A percentile compares a stretch with the other conserved stretches of the same genome.
phyloP scores from a whole-genome alignment of 148 eudicot genomes.

The Arctostaphylos glauca region DNA sequence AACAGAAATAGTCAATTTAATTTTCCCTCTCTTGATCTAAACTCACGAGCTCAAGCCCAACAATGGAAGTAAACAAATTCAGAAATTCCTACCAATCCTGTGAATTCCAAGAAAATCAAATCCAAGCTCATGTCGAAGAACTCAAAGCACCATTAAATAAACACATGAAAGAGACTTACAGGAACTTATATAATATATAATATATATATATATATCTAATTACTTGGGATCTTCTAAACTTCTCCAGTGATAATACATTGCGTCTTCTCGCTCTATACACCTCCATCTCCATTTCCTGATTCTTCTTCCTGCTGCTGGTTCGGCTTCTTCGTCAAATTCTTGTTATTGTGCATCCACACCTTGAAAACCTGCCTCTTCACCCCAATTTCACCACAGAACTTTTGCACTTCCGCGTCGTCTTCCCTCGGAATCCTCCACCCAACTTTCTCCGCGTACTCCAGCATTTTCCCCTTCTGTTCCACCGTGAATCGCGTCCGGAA shows the following conservation, averaged over 20 bases:
- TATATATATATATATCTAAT: neutral
- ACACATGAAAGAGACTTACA: neutral
- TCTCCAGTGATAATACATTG: neutral
- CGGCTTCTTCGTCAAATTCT: slow-evolving; percentile 24
- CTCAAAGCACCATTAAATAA: neutral
- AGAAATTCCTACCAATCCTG: neutral
- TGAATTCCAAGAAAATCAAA: neutral
- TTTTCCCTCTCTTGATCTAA: too few relatives aligned
- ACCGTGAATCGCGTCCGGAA: slow-evolving; percentile 29
- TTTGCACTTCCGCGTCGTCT: slow-evolving; percentile 40
- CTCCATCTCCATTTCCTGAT: neutral
- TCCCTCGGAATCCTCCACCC: slow-evolving; percentile 43
- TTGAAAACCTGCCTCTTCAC: slow-evolving; percentile 56
- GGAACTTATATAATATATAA: too few relatives aligned
- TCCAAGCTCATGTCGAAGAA: neutral
- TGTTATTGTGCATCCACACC: slow-evolving; percentile 65
- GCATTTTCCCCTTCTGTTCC: slow-evolving; percentile 39
- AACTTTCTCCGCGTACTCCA: slow-evolving; percentile 37
- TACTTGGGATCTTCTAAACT: neutral
- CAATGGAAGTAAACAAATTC: neutral
- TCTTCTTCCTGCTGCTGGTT: slow-evolving; percentile 10
- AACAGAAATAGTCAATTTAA: too few relatives aligned
- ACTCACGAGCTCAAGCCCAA: neutral
- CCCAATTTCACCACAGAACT: slow-evolving; percentile 49
- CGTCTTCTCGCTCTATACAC: neutral